Conservation (phyloP, 2,329 filamentous ascomycete species). For the Chaetomiaceae sp. region DNA sequence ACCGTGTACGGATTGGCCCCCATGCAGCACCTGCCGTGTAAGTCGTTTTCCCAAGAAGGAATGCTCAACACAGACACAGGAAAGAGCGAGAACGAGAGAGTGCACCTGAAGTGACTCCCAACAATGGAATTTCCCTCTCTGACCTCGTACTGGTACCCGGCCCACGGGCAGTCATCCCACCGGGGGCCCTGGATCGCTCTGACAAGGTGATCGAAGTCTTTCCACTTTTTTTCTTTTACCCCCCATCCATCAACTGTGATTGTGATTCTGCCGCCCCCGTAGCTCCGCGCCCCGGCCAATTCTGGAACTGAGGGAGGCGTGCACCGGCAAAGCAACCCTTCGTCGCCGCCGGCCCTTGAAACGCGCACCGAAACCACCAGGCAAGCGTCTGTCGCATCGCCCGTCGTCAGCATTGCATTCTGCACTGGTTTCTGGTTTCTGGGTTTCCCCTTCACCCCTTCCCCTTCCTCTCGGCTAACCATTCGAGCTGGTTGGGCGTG, state of each 20-base stretch:
- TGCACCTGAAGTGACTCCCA: not conserved
- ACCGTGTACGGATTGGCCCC: too few species aligned
- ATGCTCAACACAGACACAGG: not conserved
- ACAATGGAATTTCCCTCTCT: not conserved
- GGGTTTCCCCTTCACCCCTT: not conserved
- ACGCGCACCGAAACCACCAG: slow-evolving; percentile 25
- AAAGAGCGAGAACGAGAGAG: not conserved
- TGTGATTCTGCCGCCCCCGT: slow-evolving; percentile 8
- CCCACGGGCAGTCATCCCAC: not conserved
- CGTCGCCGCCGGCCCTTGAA: slow-evolving; percentile 23
- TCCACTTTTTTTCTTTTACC: slow-evolving; percentile 9
- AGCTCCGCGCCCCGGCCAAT: too few species aligned
- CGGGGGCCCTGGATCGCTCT: not conserved
- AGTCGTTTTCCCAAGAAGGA: not conserved
- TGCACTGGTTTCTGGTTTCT: too few species aligned
- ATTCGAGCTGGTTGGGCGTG: slow-evolving; percentile 9
- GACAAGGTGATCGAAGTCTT: slow-evolving; percentile 3
- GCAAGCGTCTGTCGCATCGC: slow-evolving; percentile 26
- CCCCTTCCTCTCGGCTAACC: too few species aligned
- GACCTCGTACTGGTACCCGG: not conserved
- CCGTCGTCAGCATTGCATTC: slow-evolving; percentile 8
- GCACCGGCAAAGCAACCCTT: slow-evolving; percentile 13
- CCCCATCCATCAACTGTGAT: too few species aligned
- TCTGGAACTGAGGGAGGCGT: slow-evolving; percentile 12
- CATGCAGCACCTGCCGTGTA: not conserved